Base-by-base conservation (phyloP, 345 rosid genomes). In the Pistacia atlantica region DNA sequence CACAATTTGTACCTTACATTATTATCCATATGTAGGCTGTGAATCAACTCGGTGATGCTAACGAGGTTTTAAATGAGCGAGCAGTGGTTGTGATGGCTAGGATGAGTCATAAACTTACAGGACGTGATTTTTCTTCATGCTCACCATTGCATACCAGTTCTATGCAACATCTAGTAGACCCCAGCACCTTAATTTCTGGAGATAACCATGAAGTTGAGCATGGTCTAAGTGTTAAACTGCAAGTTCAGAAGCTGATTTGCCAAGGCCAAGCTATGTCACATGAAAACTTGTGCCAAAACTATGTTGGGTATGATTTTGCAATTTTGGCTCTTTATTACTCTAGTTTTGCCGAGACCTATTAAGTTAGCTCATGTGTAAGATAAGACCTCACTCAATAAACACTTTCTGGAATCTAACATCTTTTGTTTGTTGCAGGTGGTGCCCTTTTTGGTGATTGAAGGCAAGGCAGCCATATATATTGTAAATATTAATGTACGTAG, bases 201-300 rank as follows among this genome's bases (percentile, higher is more conserved):
- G 98, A 96, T 79, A 79, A 87, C 68, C 93, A 88, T 45, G 99
- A 96, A 85, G 95, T 88, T 6, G 99, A 96, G 28, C 98, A 89
- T 77, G 95, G 94, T 61, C 84, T 96, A 86, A 88, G 97, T 45
- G 98, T 92, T 25, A 96, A 96, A 81, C 75, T 93, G 82, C 99
- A 96, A 89, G 99, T 96, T 72, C 98, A 94, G 80, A 96, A 96
- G 90, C 70, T 96, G 76, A 94, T 96, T 35, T 70, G 74, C 75
- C 99, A n/a, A n/a, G n/a, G n/a, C n/a, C n/a, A 96, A 86, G 99
- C 99, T 67, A 81, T 79, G 3, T 96, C 99, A 55, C 92, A 72
- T 80, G 99, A 96, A 79, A 96, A 93, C 79, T 86, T 96, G 77
- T 96, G 99, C 89, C 99, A 96, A 80, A 93, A 96, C 80, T 96